phyloP scores from a whole-genome alignment of 108 stramenopile species.

The Asterionellopsis glacialis region DNA sequence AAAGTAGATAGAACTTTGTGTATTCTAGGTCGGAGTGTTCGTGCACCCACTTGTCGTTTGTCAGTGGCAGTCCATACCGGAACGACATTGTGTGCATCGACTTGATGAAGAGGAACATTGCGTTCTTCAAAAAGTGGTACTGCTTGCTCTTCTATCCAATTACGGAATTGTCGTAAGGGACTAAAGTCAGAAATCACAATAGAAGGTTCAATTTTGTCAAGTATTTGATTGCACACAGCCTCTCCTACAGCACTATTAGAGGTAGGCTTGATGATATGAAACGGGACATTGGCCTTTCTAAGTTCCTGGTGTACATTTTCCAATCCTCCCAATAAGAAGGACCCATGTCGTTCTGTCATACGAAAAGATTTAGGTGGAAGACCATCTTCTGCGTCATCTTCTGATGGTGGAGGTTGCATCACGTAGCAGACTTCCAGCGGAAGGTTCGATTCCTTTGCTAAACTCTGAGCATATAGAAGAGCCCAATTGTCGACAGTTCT shows the following conservation, averaged over 20 bases:
- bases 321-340: constrained; percentile 87
- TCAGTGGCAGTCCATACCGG: constrained; percentile 92
- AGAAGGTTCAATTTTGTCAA: constrained; percentile 29
- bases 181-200: constrained; percentile 87
- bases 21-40: constrained; percentile 94
- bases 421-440: constrained; percentile 78
- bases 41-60: constrained; percentile 93
- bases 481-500: constrained; percentile 96
- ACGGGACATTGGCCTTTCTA: constrained; percentile 54
- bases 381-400: constrained; percentile 20
- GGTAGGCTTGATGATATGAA: constrained; percentile 64
- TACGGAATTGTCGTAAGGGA: constrained; percentile 69
- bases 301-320: constrained; percentile 72
- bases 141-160: constrained; percentile 64
- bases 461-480: constrained; percentile 68
- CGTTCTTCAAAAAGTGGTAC: constrained; percentile 32
- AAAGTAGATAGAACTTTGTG: constrained; percentile 66
- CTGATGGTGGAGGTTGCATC: constrained; percentile 49
- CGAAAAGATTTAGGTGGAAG: constrained; percentile 39
- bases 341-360: constrained; percentile 79
- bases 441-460: constrained; percentile 47
- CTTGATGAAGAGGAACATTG: constrained; percentile 76
- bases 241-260: constrained; percentile 43
- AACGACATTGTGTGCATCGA: constrained; percentile 98
- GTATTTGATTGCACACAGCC: constrained; percentile 32